Percentiles rank a stretch among this genome's conserved stretches.
phyloP scores from a whole-genome alignment of 352 stramenopile species.

The Saprolegnia parasitica region DNA sequence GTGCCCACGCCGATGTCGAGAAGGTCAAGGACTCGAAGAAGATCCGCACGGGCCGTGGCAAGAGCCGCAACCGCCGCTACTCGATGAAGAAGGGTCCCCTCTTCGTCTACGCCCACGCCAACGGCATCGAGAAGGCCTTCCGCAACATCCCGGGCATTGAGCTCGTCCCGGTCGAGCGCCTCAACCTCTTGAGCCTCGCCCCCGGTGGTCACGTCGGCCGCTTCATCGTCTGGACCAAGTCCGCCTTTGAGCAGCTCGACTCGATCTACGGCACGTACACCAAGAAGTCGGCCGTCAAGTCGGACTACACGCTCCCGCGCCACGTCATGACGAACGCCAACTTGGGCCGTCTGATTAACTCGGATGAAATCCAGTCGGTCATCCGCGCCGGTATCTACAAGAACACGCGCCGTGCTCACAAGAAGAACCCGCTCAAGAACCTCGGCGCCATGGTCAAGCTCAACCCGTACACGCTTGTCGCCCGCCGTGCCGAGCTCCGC shows the following conservation, averaged over 20 bases:
- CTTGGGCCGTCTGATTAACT: conserved; percentile 99
- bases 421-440: conserved; percentile 98
- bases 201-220: conserved; percentile 98
- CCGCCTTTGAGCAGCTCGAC: conserved; percentile 96
- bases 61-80: conserved; percentile 98
- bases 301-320: conserved; percentile 89
- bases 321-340: conserved; percentile 97
- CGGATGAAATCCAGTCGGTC: conserved; percentile 96
- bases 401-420: conserved; percentile 87
- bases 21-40: conserved; percentile 98
- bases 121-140: conserved; percentile 93
- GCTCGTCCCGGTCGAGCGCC: conserved; percentile 93
- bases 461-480: conserved; percentile 95
- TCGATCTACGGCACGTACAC: conserved; percentile 94
- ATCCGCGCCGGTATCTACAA: conserved; percentile 92
- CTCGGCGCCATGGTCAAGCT: conserved; percentile 94
- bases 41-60: conserved; percentile 96
- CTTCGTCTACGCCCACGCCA: conserved; percentile 94
- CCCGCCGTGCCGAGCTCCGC: conserved; percentile 84
- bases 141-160: conserved; percentile 98
- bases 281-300: conserved; percentile 89
- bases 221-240: conserved; percentile 99
- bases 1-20: conserved; percentile 94
- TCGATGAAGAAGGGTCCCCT: conserved; percentile 93
- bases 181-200: conserved; percentile 97